phyloP scores from a whole-genome alignment of 2,329 filamentous ascomycete species.

The Ceratocystis albifundus region DNA sequence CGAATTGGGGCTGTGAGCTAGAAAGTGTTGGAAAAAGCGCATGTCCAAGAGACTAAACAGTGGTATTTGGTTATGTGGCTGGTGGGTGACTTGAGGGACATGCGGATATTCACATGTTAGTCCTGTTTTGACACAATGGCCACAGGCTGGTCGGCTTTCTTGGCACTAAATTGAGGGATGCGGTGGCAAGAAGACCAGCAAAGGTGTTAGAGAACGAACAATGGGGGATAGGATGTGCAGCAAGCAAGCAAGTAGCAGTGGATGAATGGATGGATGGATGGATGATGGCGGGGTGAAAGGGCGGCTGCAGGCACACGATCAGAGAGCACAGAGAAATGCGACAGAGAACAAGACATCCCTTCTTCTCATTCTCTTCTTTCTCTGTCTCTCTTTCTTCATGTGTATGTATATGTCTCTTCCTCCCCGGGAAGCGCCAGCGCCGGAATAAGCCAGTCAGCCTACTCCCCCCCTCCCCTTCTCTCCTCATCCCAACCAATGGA shows the following conservation, averaged over 20 bases:
- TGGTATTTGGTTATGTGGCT: slow-evolving; percentile 48
- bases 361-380: too few species aligned
- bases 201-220: background rate
- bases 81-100: slow-evolving; percentile 38
- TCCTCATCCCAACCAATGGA: background rate
- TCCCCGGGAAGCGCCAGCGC: background rate
- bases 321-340: background rate
- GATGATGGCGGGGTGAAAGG: background rate
- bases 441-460: background rate
- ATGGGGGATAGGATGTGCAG: background rate
- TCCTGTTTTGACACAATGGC: slow-evolving; percentile 51
- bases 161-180: slow-evolving; percentile 40
- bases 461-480: background rate
- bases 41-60: slow-evolving; percentile 52
- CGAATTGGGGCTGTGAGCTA: slow-evolving; percentile 42
- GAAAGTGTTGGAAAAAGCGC: slow-evolving; percentile 58
- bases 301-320: background rate
- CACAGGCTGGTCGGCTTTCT: slow-evolving; percentile 51
- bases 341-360: too few species aligned
- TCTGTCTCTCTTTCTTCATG: too few species aligned
- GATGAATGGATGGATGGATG: background rate
- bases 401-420: too few species aligned
- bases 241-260: background rate
- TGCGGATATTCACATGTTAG: slow-evolving; percentile 52
- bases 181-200: background rate